Evolutionary conservation across 179 eudicot genomes (phyloP).

Genomic region (Camellia oleifera): DNA sequence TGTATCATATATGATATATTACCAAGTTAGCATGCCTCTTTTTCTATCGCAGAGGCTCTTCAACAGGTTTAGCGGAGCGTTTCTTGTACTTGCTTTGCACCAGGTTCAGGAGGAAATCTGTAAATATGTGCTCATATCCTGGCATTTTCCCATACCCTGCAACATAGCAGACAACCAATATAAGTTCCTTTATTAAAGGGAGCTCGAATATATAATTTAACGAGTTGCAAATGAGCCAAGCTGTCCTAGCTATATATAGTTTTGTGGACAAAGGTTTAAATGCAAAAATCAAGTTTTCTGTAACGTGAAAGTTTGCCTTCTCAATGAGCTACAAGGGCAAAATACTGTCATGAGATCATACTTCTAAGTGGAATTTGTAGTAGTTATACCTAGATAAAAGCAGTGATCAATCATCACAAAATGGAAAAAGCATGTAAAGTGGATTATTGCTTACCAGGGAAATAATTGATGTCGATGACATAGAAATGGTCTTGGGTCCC

Average conservation of each 20-base stretch:
- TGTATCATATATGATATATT: neutral
- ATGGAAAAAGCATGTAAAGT: neutral
- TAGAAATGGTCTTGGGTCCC: conserved; percentile 49
- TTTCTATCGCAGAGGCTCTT: conserved; percentile 17
- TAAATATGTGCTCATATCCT: conserved; percentile 87
- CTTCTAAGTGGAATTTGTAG: neutral
- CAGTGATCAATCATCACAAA: neutral
- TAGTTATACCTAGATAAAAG: neutral
- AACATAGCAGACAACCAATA: conserved; percentile 2
- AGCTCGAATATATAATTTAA: too few species aligned
- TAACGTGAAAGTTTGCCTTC: neutral
- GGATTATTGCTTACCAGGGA: conserved; percentile 40
- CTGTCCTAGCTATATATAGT: too few species aligned
- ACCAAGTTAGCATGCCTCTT: neutral
- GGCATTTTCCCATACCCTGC: conserved; percentile 99
- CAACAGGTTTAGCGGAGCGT: conserved; percentile 23
- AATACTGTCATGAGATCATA: neutral
- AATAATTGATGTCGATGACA: conserved; percentile 65
- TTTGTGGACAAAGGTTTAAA: neutral
- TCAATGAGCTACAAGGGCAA: neutral
- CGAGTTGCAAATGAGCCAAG: too few species aligned
- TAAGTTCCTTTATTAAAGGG: too few species aligned
- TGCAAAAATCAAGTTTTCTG: neutral
- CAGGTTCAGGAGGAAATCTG: conserved; percentile 79
- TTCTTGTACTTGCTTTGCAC: conserved; percentile 49